A percentile compares a stretch with the other conserved stretches of the same genome.
Evolutionary conservation across 2,329 filamentous ascomycete species (phyloP).

Genomic region (Furcasterigmium sp.): DNA sequence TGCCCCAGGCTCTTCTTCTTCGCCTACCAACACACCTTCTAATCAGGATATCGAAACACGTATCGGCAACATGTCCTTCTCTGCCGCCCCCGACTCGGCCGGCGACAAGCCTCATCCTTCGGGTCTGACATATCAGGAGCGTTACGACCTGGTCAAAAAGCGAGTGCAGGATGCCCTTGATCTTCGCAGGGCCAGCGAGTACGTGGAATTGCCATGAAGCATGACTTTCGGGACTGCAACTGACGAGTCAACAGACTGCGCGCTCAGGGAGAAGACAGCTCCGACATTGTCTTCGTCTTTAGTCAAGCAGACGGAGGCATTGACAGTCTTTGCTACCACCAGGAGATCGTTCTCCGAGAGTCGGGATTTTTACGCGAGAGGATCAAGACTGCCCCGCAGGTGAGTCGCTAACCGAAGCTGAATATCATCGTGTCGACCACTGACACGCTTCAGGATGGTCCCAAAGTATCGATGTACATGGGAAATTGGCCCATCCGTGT

Average conservation of each 20-base stretch:
- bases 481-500: neutral
- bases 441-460: constrained; percentile 18
- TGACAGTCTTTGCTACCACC: constrained; percentile 15
- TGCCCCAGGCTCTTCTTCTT: neutral
- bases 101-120: constrained; percentile 1
- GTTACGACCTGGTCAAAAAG: neutral
- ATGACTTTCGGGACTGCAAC: neutral
- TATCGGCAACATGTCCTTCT: neutral
- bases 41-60: neutral
- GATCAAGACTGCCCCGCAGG: constrained; percentile 20
- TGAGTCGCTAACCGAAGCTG: too few relatives aligned
- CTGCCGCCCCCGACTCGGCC: neutral
- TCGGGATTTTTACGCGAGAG: constrained; percentile 27
- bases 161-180: neutral
- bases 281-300: constrained; percentile 4
- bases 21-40: neutral
- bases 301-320: constrained; percentile 1
- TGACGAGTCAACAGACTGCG: neutral
- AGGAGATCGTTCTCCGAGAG: constrained; percentile 23
- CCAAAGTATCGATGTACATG: constrained; percentile 11
- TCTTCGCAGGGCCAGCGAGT: neutral
- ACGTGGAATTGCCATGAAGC: too few relatives aligned
- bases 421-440: neutral
- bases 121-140: neutral
- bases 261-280: neutral